Evolutionary conservation across 1,284 basidiomycete genomes (phyloP).

Genomic region (Golubevia sp.): DNA sequence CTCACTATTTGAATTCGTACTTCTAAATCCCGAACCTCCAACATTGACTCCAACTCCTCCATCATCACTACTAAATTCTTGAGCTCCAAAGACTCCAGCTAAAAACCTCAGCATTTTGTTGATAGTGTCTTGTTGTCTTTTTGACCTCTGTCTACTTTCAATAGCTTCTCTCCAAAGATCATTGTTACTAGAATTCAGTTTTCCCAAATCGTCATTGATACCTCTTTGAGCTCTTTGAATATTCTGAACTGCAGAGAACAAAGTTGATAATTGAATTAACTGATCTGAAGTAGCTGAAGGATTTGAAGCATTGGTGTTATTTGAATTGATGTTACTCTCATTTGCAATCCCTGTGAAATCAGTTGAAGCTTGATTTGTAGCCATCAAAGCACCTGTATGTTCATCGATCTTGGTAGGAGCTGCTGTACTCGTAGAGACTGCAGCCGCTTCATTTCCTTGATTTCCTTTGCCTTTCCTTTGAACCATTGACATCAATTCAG

Average conservation of each 20-base stretch:
- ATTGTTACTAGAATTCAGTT: conserved; percentile 47
- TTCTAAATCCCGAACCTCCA: not conserved
- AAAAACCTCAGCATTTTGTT: conserved; percentile 57
- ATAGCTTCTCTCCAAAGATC: conserved; percentile 53
- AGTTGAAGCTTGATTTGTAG: too few species aligned
- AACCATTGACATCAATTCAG: conserved; percentile 49
- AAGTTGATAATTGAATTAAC: conserved; percentile 6
- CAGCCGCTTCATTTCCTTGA: conserved; percentile 19
- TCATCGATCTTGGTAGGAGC: not conserved
- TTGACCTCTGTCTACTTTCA: conserved; percentile 42
- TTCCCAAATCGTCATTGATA: conserved; percentile 46
- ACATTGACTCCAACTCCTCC: not conserved
- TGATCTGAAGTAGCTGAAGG: not conserved
- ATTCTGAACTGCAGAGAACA: conserved; percentile 48
- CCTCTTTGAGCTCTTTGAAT: conserved; percentile 50
- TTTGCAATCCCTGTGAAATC: conserved; percentile 4
- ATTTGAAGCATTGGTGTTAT: conserved; percentile 1
- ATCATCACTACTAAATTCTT: conserved; percentile 18
- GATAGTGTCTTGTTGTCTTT: conserved; percentile 57
- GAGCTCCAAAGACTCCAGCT: conserved; percentile 54
- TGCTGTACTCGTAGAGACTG: conserved; percentile 5
- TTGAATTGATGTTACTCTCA: not conserved
- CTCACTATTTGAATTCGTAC: not conserved
- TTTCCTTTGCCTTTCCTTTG: conserved; percentile 46
- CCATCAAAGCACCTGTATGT: too few species aligned